These are phyloP conservation scores for Pochonia chlamydosporia DNA, from an alignment of 2,329 filamentous ascomycete species.

Conservation along the genomic window DNA sequence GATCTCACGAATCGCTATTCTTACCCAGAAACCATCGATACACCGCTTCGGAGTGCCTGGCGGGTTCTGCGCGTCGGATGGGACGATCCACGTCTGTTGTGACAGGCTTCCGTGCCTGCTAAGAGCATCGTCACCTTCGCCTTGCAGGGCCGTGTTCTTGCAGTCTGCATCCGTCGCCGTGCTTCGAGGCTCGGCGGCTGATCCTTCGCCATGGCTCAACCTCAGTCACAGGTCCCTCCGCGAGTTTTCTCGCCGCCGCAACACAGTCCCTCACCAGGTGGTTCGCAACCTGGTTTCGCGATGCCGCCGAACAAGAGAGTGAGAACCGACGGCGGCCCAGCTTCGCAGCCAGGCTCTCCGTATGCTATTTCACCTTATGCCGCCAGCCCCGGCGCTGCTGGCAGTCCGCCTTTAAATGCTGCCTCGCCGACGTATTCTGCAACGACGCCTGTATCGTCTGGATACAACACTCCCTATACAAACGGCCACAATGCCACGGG, in stretches of 20 bases:
- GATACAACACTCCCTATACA: constrained; percentile 31
- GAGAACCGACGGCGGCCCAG: constrained; percentile 54
- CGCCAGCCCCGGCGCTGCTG: constrained; percentile 37
- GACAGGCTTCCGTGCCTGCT: constrained; percentile 46
- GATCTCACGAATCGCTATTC: not conserved
- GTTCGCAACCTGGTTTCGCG: constrained; percentile 44
- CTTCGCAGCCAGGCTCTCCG: constrained; percentile 61
- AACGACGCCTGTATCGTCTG: constrained; percentile 24
- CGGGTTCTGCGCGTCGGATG: constrained; percentile 34
- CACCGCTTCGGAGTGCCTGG: constrained; percentile 1
- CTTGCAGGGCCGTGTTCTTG: constrained; percentile 5
- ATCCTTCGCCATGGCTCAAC: constrained; percentile 48
- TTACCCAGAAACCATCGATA: not conserved
- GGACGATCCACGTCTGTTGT: constrained; percentile 36
- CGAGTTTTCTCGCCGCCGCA: constrained; percentile 59
- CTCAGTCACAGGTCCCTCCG: constrained; percentile 44
- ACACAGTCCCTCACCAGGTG: constrained; percentile 54
- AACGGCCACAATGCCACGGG: constrained; percentile 31
- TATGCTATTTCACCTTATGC: constrained; percentile 48
- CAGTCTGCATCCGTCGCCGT: constrained; percentile 4
- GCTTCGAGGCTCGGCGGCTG: constrained; percentile 2
- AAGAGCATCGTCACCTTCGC: constrained; percentile 22
- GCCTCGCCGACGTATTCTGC: constrained; percentile 31
- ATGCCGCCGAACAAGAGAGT: constrained; percentile 66
- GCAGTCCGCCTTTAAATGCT: constrained; percentile 32